These are phyloP conservation scores for Populus davidiana DNA, from an alignment of 345 rosid species.

Conservation along the genomic window DNA sequence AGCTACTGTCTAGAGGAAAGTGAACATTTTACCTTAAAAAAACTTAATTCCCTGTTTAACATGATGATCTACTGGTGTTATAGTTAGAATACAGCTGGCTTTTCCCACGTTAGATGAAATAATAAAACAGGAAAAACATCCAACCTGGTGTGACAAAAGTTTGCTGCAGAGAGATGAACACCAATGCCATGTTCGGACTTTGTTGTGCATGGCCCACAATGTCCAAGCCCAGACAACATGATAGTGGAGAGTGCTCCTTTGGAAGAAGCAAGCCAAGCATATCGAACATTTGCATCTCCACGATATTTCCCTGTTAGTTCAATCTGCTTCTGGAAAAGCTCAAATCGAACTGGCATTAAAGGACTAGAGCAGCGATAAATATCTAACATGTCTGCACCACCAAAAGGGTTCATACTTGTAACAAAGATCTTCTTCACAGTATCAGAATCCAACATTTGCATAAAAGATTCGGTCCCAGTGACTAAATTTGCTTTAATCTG, in stretches of 20 bases:
- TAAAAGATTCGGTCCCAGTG: constrained; percentile 4
- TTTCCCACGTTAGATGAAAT: neutral
- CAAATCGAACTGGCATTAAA: constrained; percentile 45
- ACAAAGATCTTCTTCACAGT: constrained; percentile 50
- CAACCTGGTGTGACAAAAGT: constrained; percentile 65
- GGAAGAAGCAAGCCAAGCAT: constrained; percentile 88
- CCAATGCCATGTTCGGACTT: constrained; percentile 68
- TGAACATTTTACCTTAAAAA: neutral
- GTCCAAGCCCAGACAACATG: constrained; percentile 61
- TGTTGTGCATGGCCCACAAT: constrained; percentile 47
- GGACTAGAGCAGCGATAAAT: constrained; percentile 43
- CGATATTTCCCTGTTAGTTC: constrained; percentile 62
- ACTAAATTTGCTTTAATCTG: constrained; percentile 12
- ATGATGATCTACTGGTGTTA: neutral
- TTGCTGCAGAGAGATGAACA: constrained; percentile 62
- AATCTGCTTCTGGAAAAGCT: constrained; percentile 73
- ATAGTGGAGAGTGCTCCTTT: constrained; percentile 43
- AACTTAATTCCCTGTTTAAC: neutral
- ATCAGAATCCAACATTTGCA: constrained; percentile 40
- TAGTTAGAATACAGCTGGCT: neutral
- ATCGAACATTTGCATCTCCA: constrained; percentile 73
- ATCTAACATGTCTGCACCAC: constrained; percentile 47
- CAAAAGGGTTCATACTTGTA: constrained; percentile 41
- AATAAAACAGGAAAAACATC: neutral
- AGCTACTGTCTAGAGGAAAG: neutral